Percentiles rank a stretch among this genome's conserved stretches.
phyloP scores from a whole-genome alignment of 805 yeast genomes.

The Candida caryicola region DNA sequence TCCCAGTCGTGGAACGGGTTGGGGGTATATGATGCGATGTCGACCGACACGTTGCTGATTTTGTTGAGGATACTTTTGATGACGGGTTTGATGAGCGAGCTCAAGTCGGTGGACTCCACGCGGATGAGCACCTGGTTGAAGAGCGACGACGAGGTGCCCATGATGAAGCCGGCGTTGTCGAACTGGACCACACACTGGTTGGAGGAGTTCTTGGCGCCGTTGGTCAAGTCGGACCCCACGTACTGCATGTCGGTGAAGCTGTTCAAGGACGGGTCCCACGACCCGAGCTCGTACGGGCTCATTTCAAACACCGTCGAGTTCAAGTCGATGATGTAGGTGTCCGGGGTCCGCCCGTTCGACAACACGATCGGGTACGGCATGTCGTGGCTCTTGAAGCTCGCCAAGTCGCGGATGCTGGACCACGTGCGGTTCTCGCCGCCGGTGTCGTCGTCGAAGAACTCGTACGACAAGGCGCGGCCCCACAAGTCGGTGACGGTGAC shows the following conservation, averaged over 20 bases:
- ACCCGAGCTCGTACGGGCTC: slow-evolving; percentile 39
- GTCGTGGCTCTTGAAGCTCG: slow-evolving; percentile 24
- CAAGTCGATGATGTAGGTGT: slow-evolving; percentile 48
- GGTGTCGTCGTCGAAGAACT: slow-evolving; percentile 26
- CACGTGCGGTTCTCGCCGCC: slow-evolving; percentile 28
- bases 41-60: slow-evolving; percentile 26
- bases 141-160: slow-evolving; percentile 40
- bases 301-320: slow-evolving; percentile 62
- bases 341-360: slow-evolving; percentile 63
- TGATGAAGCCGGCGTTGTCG: slow-evolving; percentile 39
- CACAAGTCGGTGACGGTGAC: slow-evolving; percentile 39
- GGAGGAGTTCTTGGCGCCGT: slow-evolving; percentile 15
- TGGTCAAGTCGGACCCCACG: slow-evolving; percentile 25
- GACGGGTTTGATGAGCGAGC: slow-evolving; percentile 22
- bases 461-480: slow-evolving; percentile 40
- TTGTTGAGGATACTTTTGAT: slow-evolving; percentile 22
- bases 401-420: slow-evolving; percentile 21
- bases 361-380: slow-evolving; percentile 42
- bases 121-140: slow-evolving; percentile 33
- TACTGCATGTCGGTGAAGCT: slow-evolving; percentile 30
- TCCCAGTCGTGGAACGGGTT: slow-evolving; percentile 34
- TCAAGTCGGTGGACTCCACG: slow-evolving; percentile 20
- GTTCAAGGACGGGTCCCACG: slow-evolving; percentile 40
- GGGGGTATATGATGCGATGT: slow-evolving; percentile 39
- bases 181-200: slow-evolving; percentile 28